phyloP scores from a whole-genome alignment of 495 filamentous ascomycete species.

The Hypomontagnella monticulosa region DNA sequence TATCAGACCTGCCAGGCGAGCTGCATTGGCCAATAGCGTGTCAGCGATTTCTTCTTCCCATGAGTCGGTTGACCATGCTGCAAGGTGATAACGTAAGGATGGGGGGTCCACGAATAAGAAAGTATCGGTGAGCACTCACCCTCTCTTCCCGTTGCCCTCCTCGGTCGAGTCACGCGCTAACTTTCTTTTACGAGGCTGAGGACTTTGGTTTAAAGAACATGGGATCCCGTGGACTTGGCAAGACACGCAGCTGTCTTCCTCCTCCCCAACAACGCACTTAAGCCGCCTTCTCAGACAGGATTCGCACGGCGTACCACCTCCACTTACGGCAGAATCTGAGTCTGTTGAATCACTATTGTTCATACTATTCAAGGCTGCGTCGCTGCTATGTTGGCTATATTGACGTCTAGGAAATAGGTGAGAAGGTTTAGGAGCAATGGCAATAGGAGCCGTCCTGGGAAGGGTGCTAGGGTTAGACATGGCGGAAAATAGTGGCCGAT shows the following conservation, averaged over 20 bases:
- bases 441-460: conserved; percentile 65
- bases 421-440: conserved; percentile 64
- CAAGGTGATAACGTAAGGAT: conserved; percentile 44
- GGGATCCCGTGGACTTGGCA: conserved; percentile 70
- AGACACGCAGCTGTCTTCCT: conserved; percentile 68
- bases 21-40: conserved; percentile 58
- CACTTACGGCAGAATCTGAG: conserved; percentile 57
- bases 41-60: conserved; percentile 46
- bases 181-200: conserved; percentile 78
- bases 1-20: conserved; percentile 63
- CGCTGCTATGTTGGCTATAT: conserved; percentile 53
- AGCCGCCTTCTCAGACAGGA: conserved; percentile 84
- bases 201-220: conserved; percentile 72
- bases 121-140: conserved; percentile 58
- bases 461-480: conserved; percentile 61
- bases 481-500: conserved; percentile 41
- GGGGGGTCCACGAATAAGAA: conserved; percentile 44
- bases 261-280: conserved; percentile 88
- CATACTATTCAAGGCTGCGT: conserved; percentile 53
- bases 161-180: conserved; percentile 68
- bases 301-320: conserved; percentile 57
- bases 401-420: conserved; percentile 55
- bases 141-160: conserved; percentile 64
- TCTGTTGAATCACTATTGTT: conserved; percentile 61
- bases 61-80: conserved; percentile 36